Evolutionary conservation across 208 protist species (phyloP).

Genomic region (Lotmaria passim): DNA sequence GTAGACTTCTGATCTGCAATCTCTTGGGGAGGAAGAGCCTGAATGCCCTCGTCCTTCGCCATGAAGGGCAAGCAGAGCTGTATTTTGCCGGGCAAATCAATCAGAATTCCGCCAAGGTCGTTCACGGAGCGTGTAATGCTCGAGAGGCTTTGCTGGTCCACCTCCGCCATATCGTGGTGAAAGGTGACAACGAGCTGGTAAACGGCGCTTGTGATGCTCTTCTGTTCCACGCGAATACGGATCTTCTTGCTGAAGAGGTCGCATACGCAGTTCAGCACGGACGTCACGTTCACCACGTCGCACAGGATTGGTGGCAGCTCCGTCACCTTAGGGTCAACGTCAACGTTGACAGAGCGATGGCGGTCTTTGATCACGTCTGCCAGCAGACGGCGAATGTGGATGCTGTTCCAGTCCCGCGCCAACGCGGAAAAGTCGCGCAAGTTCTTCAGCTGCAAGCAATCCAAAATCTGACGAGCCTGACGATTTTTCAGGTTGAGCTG

Average conservation of each 20-base stretch:
- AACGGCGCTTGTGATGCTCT: conserved; percentile 58
- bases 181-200: conserved; percentile 61
- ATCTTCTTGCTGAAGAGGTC: conserved; percentile 61
- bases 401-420: conserved; percentile 49
- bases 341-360: conserved; percentile 49
- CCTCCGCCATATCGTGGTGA: conserved; percentile 45
- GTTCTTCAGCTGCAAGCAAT: conserved; percentile 68
- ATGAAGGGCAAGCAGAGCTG: conserved; percentile 57
- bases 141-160: conserved; percentile 39
- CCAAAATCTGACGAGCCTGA: conserved; percentile 51
- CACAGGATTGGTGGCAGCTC: conserved; percentile 59
- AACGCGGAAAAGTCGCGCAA: conserved; percentile 50
- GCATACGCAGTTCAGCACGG: conserved; percentile 45
- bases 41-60: conserved; percentile 47
- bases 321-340: conserved; percentile 58
- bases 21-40: conserved; percentile 35
- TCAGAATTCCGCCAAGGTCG: conserved; percentile 56
- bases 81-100: conserved; percentile 46
- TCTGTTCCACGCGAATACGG: conserved; percentile 60
- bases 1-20: conserved; percentile 30
- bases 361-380: conserved; percentile 60
- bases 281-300: conserved; percentile 44
- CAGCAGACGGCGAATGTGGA: conserved; percentile 55
- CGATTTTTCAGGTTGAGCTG: conserved; percentile 43
- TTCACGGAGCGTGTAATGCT: conserved; percentile 46